Percentiles rank a stretch among this genome's conserved stretches.
These are phyloP conservation scores for Volvox carteri DNA, from an alignment of 163 green algal species.

Conservation along the genomic window DNA sequence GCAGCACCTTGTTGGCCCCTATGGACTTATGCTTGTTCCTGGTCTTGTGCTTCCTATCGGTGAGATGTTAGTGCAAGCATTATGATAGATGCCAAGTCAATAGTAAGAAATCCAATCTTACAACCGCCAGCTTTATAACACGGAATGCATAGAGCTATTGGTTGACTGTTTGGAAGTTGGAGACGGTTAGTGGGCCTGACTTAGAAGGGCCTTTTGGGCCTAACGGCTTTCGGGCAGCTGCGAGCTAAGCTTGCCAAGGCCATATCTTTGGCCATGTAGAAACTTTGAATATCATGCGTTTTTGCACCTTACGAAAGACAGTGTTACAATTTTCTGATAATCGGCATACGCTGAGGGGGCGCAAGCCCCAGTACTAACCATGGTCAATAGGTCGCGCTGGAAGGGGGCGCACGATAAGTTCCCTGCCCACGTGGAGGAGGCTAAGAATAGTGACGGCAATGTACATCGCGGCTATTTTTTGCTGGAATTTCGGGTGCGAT, in stretches of 20 bases:
- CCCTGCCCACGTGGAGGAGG: conserved; percentile 45
- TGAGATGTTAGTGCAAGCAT: too few species aligned
- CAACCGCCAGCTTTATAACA: too few species aligned
- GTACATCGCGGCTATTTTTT: conserved; percentile 14
- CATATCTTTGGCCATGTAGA: neutral
- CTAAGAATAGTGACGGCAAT: conserved; percentile 27
- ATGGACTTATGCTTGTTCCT: too few species aligned
- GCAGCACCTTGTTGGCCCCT: too few species aligned
- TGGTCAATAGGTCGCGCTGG: conserved; percentile 37
- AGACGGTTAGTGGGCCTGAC: too few species aligned
- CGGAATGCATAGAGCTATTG: too few species aligned
- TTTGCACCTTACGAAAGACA: neutral
- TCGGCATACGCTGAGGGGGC: neutral
- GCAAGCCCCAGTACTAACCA: neutral
- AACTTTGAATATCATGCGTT: neutral
- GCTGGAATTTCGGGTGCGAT: conserved; percentile 38
- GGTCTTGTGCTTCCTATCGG: too few species aligned
- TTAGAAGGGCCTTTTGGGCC: conserved; percentile 12
- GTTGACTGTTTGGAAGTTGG: too few species aligned
- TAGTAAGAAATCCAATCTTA: too few species aligned
- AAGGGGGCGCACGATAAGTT: conserved; percentile 38
- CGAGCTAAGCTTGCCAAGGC: neutral
- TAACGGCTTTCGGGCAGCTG: conserved; percentile 5
- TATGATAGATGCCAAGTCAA: too few species aligned
- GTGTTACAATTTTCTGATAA: neutral